Percentiles rank a stretch among this genome's conserved stretches.
These are phyloP conservation scores for Kockovaella imperatae DNA, from an alignment of 768 basidiomycete species.

Conservation along the genomic window DNA sequence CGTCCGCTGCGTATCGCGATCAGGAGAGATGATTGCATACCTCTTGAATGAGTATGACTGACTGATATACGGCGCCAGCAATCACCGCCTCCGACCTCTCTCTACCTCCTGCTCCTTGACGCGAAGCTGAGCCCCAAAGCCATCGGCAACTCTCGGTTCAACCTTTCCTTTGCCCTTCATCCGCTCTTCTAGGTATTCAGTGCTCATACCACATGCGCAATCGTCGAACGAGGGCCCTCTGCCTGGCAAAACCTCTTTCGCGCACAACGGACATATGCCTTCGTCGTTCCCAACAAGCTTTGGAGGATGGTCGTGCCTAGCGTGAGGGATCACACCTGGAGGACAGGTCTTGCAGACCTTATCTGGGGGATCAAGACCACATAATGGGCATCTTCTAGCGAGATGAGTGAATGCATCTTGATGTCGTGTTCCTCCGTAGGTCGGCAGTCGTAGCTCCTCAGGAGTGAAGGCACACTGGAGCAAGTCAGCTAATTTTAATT, in stretches of 20 bases:
- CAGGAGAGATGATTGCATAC: too few relatives aligned
- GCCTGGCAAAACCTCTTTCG: neutral
- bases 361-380: neutral
- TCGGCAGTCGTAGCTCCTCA: conserved; percentile 1
- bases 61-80: too few relatives aligned
- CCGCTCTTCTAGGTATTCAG: neutral
- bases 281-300: neutral
- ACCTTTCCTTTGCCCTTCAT: neutral
- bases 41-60: too few relatives aligned
- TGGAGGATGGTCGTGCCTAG: conserved; percentile 2
- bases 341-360: conserved; percentile 1
- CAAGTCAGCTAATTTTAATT: neutral
- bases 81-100: too few relatives aligned
- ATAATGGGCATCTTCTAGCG: neutral
- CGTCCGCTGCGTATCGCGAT: too few relatives aligned
- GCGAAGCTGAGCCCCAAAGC: too few relatives aligned
- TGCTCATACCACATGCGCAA: conserved; percentile 3
- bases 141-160: too few relatives aligned
- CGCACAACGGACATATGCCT: neutral
- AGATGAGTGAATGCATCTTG: conserved; percentile 1
- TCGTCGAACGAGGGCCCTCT: neutral
- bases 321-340: neutral
- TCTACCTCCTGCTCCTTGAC: too few relatives aligned
- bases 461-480: neutral
- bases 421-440: neutral